A percentile compares a stretch with the other conserved stretches of the same genome.
These are phyloP conservation scores for Rhipidocladum racemiflorum DNA, from an alignment of 176 grass and related monocot species.

Conservation along the genomic window DNA sequence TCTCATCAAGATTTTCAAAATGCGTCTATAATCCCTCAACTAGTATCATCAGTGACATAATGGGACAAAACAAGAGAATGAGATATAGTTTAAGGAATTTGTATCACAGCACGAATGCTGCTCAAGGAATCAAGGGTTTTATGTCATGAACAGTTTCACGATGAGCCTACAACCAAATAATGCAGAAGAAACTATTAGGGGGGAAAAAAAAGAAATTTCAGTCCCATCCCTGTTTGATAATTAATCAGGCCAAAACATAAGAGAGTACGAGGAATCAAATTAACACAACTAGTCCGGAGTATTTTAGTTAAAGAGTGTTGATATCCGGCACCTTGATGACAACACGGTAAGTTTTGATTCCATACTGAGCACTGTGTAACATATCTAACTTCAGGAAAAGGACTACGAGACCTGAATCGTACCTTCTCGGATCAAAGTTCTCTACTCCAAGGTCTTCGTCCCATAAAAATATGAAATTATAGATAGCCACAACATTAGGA, in stretches of 20 bases:
- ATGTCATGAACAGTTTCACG: background rate
- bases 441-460: conserved; percentile 98
- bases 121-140: background rate
- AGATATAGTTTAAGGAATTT: background rate
- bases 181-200: background rate
- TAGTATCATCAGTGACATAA: background rate
- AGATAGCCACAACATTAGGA: conserved; percentile 72
- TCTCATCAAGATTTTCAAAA: background rate
- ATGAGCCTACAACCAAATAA: background rate
- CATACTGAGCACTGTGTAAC: background rate
- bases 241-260: background rate
- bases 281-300: background rate
- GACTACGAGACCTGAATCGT: background rate
- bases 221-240: background rate
- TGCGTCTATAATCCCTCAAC: background rate
- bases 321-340: background rate
- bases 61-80: background rate
- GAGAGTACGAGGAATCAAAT: background rate
- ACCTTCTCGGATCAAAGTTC: conserved; percentile 83
- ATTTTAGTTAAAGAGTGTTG: background rate
- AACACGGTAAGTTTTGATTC: background rate
- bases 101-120: background rate
- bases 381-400: background rate
- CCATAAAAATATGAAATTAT: conserved; percentile 93
- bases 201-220: background rate